Evolutionary conservation across 306 rosid species (phyloP), one percentile per base, ranked within the genome.

Genomic region (Purshia tridentata): DNA sequence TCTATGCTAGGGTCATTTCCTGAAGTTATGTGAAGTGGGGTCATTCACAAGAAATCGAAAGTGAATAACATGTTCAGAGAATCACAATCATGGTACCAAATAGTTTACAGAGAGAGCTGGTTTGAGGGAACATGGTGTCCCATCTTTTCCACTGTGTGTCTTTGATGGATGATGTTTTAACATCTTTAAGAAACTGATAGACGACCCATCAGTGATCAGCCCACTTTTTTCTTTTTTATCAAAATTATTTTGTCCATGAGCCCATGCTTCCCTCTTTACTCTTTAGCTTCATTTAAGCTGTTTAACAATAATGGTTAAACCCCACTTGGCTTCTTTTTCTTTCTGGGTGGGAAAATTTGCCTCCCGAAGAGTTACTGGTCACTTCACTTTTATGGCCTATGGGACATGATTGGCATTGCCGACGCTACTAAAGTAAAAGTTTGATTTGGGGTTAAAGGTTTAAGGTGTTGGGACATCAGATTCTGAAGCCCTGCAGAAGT

Each of bases 111-210:
- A 57, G 76, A 55, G 81, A 74, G 80, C 51, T 73, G 78, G 78
- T 61, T 72, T 66, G 81, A 82, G 89, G 90, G 86, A 87, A 82
- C 96, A 88, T n/a, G 41, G 50, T 80, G 90, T 86, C 88, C 87
- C 82, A 74, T 83, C 72, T 77, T 81, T 78, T 84, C 76, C 47
- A 70, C 65, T 83, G 47, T 80, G 73, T 49, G 81, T 82, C 80
- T 75, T 53, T 72, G 55, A 81, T 81, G 83, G 65, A 64, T 85
- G 85, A 77, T 88, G 86, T 74, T 77, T 83, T 77, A 86, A 81
- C 89, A 81, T 59, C 76, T 69, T 84, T 71, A 65, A 78, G 83
- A 39, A 80, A 77, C 83, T 83, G 78, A 73, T 82, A 76, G 54
- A 69, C 68, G 54, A 69, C 65, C 64, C 76, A 58, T 54, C 64